Conservation (phyloP, 306 rosid species). For the Vigna mungo region DNA sequence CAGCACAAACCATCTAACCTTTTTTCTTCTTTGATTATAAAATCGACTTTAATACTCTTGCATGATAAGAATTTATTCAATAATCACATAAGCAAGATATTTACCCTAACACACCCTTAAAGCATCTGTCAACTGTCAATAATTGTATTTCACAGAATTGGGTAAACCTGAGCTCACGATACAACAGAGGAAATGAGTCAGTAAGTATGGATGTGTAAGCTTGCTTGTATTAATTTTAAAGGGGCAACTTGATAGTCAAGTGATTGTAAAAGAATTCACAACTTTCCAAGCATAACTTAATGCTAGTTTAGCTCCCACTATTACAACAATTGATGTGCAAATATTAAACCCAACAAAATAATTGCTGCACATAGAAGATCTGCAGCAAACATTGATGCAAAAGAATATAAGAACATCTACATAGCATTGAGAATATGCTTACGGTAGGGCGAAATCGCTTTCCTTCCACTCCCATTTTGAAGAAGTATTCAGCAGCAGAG, state of each 20-base stretch:
- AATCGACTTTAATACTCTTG: not conserved
- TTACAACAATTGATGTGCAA: constrained; percentile 25
- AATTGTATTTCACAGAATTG: constrained; percentile 26
- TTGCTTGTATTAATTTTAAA: not conserved
- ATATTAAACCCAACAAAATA: constrained; percentile 12
- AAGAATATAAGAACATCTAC: constrained; percentile 10
- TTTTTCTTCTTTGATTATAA: not conserved
- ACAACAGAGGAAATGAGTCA: constrained; percentile 5
- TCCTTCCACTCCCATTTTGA: constrained; percentile 96
- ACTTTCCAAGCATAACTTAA: constrained; percentile 11
- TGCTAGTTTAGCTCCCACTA: constrained; percentile 16
- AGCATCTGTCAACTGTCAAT: not conserved
- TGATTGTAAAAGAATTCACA: constrained; percentile 5
- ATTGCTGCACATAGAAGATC: not conserved
- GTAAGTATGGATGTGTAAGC: not conserved
- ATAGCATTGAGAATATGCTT: constrained; percentile 44
- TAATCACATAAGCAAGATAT: not conserved
- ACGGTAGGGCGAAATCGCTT: constrained; percentile 98
- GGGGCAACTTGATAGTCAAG: constrained; percentile 6
- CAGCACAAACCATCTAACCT: not conserved
- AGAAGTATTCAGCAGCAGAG: constrained; percentile 91
- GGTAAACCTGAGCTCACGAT: not conserved
- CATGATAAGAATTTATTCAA: not conserved
- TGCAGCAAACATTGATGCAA: constrained; percentile 12
- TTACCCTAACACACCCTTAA: not conserved